Evolutionary conservation across 495 filamentous ascomycete genomes (phyloP), one percentile per base, ranked within the genome.

Genomic region (Penicillium salamii): DNA sequence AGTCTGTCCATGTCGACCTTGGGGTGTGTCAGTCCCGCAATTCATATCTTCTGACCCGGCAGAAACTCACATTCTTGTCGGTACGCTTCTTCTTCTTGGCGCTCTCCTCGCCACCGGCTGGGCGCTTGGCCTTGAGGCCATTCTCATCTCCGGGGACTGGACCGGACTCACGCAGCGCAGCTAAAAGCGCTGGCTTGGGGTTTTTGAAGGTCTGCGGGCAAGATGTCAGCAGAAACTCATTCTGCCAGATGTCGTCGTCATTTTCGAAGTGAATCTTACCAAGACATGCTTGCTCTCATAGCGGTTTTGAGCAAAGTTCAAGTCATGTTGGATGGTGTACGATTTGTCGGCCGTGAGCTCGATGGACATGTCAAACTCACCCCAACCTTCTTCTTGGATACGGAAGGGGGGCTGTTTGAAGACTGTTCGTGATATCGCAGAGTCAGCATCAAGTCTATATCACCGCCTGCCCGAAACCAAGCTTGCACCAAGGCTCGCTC

Each of bases 361-460:
- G 53, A 97, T 92, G 20, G 78, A 75, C 89, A 97, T 92, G 61
- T 97, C 95, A 62, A 99, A 99, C 71, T 99, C 95, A 60, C 95
- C 95, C 95, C 95, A 99, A 58, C 95, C 95, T 68, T 95, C 86
- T 68, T 99, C 95, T 44, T 81, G 72, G 65, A 96, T 93, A 19
- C 81, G 80, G 75, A 97, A 99, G 0, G 93, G 93, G 0, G 90
- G 85, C 31, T 84, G 84, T 59, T 83, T 85, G 76, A 92, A 80
- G 6, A 82, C 90, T 95, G 57, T 57, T 35, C 7, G 42, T 12
- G 24, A 17, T 7, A 18, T 56, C 46, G 60, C 12, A 0, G 2
- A 8, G 37, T 32, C 39, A 24, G 20, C 9, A 26, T 13, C 11
- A n/a, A 5, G 8, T 20, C 18, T 8, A 32, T 12, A 32, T 13